Conservation (phyloP, 1,284 basidiomycete species). For the Cutaneotrichosporon daszewskae region DNA sequence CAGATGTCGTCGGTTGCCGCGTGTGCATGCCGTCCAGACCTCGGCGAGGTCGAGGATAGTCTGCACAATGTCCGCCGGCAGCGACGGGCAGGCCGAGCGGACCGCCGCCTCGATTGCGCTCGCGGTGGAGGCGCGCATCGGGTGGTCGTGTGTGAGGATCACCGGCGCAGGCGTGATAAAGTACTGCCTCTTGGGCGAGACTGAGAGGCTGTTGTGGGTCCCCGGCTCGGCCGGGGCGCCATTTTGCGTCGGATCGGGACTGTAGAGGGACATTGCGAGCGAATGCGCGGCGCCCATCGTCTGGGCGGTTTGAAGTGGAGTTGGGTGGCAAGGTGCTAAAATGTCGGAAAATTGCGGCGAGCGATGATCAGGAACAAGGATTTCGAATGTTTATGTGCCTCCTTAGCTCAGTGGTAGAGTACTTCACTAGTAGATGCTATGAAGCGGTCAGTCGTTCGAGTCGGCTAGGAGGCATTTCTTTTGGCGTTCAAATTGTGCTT, state of each 20-base stretch:
- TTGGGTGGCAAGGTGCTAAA: too few species aligned
- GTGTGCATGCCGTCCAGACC: constrained; percentile 24
- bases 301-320: too few species aligned
- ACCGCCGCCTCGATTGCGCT: constrained; percentile 12
- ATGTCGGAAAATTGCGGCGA: too few species aligned
- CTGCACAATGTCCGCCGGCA: constrained; percentile 29
- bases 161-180: background rate
- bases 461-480: constrained; percentile 1
- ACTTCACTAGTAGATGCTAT: constrained; percentile 30
- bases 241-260: too few species aligned
- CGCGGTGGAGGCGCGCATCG: background rate
- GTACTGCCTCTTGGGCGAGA: background rate
- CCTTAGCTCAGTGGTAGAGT: constrained; percentile 41
- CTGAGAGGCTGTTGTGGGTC: background rate
- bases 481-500: too few species aligned
- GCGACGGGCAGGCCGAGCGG: background rate
- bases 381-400: too few species aligned
- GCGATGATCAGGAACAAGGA: too few species aligned
- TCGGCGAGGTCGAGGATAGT: constrained; percentile 27
- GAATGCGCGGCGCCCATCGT: too few species aligned
- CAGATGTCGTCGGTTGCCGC: constrained; percentile 14
- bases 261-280: too few species aligned
- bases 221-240: too few species aligned
- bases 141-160: constrained; percentile 1
- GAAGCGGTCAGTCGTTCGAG: constrained; percentile 4